Evolutionary conservation across 768 basidiomycete genomes (phyloP), one percentile per base, ranked within the genome.

Genomic region (Russula foetens): DNA sequence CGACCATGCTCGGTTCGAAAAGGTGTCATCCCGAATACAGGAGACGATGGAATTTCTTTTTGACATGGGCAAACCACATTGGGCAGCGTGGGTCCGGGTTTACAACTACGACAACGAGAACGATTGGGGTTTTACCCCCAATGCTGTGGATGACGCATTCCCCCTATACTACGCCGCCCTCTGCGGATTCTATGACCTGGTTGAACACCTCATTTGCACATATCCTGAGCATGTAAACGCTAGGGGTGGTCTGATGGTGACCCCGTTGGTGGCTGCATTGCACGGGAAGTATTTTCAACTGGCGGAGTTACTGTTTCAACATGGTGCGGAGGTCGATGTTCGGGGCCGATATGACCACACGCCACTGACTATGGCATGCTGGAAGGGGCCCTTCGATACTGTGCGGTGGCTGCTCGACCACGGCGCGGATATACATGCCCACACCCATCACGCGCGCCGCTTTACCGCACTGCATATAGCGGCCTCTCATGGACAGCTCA

Each of bases 91-190:
- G 56, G 4, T 17, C 47, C 35, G 28, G 47, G n/a, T 57, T 7
- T 12, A 39, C 8, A 1, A 21, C 8, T 17, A 41, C 3, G 47
- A 57, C 26, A 5, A n/a, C n/a, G n/a, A n/a, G n/a, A 1, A 33
- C 6, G 1, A 8, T 43, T 46, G 38, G 4, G 0, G 0, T 29
- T 5, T 7, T 31, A 41, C 47, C 0, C 7, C 9, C 11, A 4
- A 1, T 5, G 2, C 0, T 5, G 24, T 6, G 2, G 6, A 26
- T n/a, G 15, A 14, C 15, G 26, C 15, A 8, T 15, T 7, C 2
- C 56, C 56, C 8, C 29, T 60, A 15, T 55, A 55, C 47, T 60
- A 49, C 9, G 23, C 59, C 0, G 39, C 59, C 2, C 17, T 55
- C 19, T 55, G 53, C n/a, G 59, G 59, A 9, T 50, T 55, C 38